These are phyloP conservation scores for Kodamaea kakaduensis DNA, from an alignment of 805 yeast species.

Conservation along the genomic window DNA sequence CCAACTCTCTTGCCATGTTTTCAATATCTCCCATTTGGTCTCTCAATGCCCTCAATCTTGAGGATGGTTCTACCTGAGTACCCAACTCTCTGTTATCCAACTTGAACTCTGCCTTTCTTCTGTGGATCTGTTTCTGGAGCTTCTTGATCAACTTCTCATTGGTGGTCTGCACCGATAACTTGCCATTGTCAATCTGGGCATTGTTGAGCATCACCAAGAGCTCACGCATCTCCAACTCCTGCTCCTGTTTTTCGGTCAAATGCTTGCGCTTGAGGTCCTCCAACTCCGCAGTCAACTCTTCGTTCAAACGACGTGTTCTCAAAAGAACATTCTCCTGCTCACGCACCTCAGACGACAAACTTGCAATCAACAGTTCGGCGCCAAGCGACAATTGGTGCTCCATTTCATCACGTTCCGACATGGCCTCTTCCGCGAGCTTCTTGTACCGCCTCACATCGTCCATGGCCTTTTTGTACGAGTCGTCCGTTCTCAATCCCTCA, in stretches of 20 bases:
- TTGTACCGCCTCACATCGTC: constrained; percentile 19
- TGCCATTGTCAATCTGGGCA: constrained; percentile 31
- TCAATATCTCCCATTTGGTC: constrained; percentile 84
- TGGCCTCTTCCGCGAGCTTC: constrained; percentile 26
- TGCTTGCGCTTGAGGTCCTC: constrained; percentile 59
- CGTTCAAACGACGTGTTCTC: constrained; percentile 58
- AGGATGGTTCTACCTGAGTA: constrained; percentile 66
- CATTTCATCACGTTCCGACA: constrained; percentile 48
- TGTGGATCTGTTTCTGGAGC: constrained; percentile 43
- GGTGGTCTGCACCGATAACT: constrained; percentile 31
- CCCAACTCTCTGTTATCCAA: constrained; percentile 46
- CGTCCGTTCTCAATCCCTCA: constrained; percentile 78
- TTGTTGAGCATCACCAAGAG: constrained; percentile 57
- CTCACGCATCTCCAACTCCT: constrained; percentile 73
- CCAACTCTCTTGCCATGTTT: constrained; percentile 79
- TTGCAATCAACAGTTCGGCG: constrained; percentile 66
- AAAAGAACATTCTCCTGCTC: constrained; percentile 59
- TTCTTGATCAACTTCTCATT: constrained; percentile 36
- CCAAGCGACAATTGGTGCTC: constrained; percentile 68
- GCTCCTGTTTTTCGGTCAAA: constrained; percentile 66
- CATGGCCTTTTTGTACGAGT: constrained; percentile 70
- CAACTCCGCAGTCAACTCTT: constrained; percentile 55
- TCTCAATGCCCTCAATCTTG: constrained; percentile 67
- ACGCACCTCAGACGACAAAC: constrained; percentile 54
- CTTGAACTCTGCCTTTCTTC: constrained; percentile 45